A percentile compares a stretch with the other conserved stretches of the same genome.
Evolutionary conservation across 352 stramenopile genomes (phyloP).

Genomic region (Nothophytophthora sp.): DNA sequence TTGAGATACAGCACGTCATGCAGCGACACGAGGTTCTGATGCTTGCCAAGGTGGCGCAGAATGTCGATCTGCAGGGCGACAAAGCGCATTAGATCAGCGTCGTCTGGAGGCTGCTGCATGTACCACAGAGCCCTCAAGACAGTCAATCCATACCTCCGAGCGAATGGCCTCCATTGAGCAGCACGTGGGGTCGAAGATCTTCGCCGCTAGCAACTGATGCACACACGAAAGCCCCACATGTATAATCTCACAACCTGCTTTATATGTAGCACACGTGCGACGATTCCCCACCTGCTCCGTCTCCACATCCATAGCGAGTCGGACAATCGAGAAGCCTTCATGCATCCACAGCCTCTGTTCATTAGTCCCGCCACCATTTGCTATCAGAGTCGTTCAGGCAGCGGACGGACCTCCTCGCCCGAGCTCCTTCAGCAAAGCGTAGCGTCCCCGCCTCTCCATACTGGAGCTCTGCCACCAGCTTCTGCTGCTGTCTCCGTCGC

Average conservation of each 20-base stretch:
- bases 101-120: not conserved
- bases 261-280: not conserved
- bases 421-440: conserved; percentile 64
- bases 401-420: conserved; percentile 48
- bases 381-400: not conserved
- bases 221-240: conserved; percentile 1
- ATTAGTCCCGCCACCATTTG: no score
- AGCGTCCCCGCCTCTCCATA: conserved; percentile 36
- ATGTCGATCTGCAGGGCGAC: conserved; percentile 48
- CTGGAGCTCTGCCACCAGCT: conserved; percentile 6
- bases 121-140: not conserved
- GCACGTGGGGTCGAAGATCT: conserved; percentile 74
- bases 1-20: conserved; percentile 64
- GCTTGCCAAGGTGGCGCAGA: conserved; percentile 52
- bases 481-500: conserved; percentile 10
- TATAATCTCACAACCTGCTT: no score
- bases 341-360: not conserved
- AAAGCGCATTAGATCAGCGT: not conserved
- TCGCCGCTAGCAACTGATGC: conserved; percentile 51
- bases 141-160: conserved; percentile 38
- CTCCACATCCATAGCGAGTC: conserved; percentile 56
- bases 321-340: conserved; percentile 68
- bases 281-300: conserved; percentile 35
- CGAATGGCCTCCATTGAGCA: conserved; percentile 61
- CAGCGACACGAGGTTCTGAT: conserved; percentile 73